phyloP scores from a whole-genome alignment of 495 filamentous ascomycete genomes.

The Clohesyomyces aquaticus region DNA sequence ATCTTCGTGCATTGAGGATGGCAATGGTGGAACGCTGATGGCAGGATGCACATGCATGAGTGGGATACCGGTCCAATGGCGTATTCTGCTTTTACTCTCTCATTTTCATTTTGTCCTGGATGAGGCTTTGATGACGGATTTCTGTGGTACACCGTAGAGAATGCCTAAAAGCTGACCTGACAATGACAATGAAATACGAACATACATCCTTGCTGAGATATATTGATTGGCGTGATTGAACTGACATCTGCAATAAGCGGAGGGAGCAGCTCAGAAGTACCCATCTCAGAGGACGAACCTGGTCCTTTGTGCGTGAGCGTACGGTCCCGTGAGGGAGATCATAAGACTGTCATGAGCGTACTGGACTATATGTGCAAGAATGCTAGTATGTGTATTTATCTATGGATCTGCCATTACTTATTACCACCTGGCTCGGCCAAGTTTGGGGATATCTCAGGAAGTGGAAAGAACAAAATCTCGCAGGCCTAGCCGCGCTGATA shows the following conservation, averaged over 20 bases:
- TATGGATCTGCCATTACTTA: neutral
- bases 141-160: constrained; percentile 12
- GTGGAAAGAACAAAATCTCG: neutral
- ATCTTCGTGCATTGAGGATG: neutral
- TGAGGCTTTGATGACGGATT: constrained; percentile 13
- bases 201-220: neutral
- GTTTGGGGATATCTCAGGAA: neutral
- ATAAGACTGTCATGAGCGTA: too few species aligned
- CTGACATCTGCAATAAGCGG: too few species aligned
- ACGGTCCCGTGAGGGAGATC: too few species aligned
- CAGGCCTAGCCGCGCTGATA: neutral
- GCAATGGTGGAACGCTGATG: constrained; percentile 1
- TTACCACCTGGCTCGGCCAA: neutral
- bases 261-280: too few species aligned
- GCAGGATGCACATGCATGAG: constrained; percentile 14
- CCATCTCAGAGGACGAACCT: too few species aligned
- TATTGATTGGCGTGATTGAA: neutral
- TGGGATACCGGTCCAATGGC: constrained; percentile 35
- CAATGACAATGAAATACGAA: constrained; percentile 20
- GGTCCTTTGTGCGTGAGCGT: too few species aligned
- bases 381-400: too few species aligned
- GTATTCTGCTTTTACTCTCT: constrained; percentile 26
- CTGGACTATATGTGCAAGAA: too few species aligned
- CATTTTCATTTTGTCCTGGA: constrained; percentile 22
- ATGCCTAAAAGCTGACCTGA: constrained; percentile 8